Percentiles rank a stretch among this genome's conserved stretches.
Evolutionary conservation across 2,329 filamentous ascomycete species (phyloP).

Genomic region (Sphaceloma murrayae): DNA sequence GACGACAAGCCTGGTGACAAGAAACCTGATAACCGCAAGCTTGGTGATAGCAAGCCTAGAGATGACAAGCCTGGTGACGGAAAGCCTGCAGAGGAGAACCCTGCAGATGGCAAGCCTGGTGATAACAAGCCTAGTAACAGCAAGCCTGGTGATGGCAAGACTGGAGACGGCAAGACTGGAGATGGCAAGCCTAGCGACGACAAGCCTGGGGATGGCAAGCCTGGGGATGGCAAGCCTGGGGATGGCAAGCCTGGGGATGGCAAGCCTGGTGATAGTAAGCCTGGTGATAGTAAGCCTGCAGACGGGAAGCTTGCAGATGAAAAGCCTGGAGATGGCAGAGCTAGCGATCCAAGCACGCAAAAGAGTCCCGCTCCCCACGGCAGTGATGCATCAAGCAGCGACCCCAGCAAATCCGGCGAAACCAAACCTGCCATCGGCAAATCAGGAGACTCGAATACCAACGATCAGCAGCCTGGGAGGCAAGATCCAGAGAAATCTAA

Average conservation of each 20-base stretch:
- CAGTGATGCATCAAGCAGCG: no score
- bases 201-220: background rate
- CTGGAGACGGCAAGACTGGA: background rate
- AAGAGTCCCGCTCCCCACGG: no score
- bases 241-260: background rate
- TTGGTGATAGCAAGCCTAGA: background rate
- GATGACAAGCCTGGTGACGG: background rate
- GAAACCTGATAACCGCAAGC: background rate
- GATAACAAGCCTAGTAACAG: background rate
- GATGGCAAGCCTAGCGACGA: background rate
- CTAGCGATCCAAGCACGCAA: no score
- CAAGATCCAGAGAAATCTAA: no score
- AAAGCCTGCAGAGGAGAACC: background rate
- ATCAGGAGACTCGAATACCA: no score
- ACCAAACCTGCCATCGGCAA: no score
- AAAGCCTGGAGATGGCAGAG: background rate
- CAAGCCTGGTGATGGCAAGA: background rate
- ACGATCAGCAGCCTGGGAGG: no score
- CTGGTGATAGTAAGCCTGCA: background rate
- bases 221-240: background rate
- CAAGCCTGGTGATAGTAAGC: background rate
- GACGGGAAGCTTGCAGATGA: background rate
- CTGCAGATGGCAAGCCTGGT: background rate
- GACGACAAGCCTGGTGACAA: background rate
- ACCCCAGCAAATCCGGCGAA: no score